Evolutionary conservation across 2,329 filamentous ascomycete genomes (phyloP).

Genomic region (Ophiostoma triangulosporum): DNA sequence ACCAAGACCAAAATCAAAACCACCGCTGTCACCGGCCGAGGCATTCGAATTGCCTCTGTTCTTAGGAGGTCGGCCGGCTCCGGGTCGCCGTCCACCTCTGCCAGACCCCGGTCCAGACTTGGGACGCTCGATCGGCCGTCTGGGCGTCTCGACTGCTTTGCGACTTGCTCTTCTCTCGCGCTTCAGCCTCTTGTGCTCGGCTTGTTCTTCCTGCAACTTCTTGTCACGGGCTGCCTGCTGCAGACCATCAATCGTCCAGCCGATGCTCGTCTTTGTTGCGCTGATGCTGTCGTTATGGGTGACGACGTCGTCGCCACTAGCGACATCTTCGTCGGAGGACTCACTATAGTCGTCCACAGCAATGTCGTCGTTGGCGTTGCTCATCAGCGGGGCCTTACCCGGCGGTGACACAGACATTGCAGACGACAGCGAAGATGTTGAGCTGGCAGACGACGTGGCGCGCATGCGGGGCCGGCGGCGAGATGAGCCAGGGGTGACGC

Average conservation of each 20-base stretch:
- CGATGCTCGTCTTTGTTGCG: background rate
- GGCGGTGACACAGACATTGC: constrained; percentile 20
- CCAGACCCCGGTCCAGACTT: constrained; percentile 7
- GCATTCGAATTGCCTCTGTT: constrained; percentile 1
- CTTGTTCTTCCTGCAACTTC: background rate
- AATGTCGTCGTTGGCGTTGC: constrained; percentile 7
- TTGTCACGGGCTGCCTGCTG: background rate
- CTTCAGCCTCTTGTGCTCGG: background rate
- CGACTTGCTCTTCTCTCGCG: background rate
- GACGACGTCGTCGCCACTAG: background rate
- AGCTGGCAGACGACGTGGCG: constrained; percentile 14
- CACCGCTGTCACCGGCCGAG: background rate
- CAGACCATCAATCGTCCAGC: background rate
- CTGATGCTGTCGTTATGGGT: background rate
- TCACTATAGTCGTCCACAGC: background rate
- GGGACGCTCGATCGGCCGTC: constrained; percentile 2
- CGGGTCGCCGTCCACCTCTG: constrained; percentile 11
- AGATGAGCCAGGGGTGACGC: background rate
- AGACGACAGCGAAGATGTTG: constrained; percentile 23
- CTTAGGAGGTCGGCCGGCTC: constrained; percentile 12
- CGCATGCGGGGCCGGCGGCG: constrained; percentile 9
- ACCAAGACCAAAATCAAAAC: background rate
- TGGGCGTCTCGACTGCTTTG: background rate
- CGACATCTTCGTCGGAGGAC: background rate
- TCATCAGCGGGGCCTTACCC: constrained; percentile 6